Evolutionary conservation across 176 grass and related monocot species (phyloP).

Genomic region (Carex littledalei): DNA sequence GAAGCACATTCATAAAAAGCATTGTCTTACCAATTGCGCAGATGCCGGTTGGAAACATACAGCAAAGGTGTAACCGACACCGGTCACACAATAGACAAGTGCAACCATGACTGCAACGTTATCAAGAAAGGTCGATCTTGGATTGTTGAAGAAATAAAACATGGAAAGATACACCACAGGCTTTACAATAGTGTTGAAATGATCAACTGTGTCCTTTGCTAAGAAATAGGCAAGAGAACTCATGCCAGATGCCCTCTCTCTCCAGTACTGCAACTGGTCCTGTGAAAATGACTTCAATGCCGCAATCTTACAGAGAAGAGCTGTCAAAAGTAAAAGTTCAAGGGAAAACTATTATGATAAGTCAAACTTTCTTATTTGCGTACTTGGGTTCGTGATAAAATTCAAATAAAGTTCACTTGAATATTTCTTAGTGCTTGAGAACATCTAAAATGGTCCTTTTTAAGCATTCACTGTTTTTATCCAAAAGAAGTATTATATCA

Average conservation of each 20-base stretch:
- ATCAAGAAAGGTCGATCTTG: conserved; percentile 47
- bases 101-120: conserved; percentile 61
- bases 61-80: conserved; percentile 75
- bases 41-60: conserved; percentile 72
- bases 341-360: not conserved
- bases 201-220: conserved; percentile 70
- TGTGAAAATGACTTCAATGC: conserved; percentile 68
- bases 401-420: not conserved
- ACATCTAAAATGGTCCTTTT: too few relatives aligned
- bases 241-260: conserved; percentile 81
- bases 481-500: not conserved
- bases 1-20: not conserved
- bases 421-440: too few relatives aligned
- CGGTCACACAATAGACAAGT: conserved; percentile 80
- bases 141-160: conserved; percentile 92
- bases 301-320: conserved; percentile 79
- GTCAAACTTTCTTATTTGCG: not conserved
- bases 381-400: not conserved
- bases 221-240: conserved; percentile 74
- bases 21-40: conserved; percentile 53
- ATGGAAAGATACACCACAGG: conserved; percentile 81
- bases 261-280: conserved; percentile 55
- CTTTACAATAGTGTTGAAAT: conserved; percentile 71
- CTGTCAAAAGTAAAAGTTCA: conserved; percentile 24
- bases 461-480: too few relatives aligned